Conservation (phyloP, 495 filamentous ascomycete species). For the Jackrogersella minutella region DNA sequence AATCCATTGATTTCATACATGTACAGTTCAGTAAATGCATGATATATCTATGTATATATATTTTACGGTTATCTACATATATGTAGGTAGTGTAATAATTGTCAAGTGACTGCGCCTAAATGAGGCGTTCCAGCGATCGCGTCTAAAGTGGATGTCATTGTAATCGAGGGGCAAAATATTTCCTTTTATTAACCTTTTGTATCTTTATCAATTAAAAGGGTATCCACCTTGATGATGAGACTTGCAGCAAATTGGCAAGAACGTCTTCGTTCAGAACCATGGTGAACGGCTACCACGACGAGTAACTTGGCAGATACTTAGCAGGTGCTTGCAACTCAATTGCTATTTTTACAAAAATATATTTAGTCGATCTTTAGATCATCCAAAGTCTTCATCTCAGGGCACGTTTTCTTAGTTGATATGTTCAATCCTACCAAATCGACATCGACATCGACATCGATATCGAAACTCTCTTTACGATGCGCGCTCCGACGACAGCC, state of each 20-base stretch:
- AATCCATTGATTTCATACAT: constrained; percentile 1
- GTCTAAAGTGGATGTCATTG: constrained; percentile 23
- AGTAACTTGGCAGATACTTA: background rate
- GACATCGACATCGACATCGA: background rate
- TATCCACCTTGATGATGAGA: background rate
- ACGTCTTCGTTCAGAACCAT: background rate
- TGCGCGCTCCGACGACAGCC: constrained; percentile 23
- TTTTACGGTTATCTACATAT: background rate
- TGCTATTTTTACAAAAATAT: background rate
- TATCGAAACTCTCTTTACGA: background rate
- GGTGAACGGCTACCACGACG: background rate
- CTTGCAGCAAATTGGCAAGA: constrained; percentile 1
- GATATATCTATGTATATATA: background rate
- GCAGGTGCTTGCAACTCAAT: background rate
- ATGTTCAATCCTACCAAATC: constrained; percentile 3
- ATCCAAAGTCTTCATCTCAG: background rate
- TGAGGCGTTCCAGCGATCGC: constrained; percentile 16
- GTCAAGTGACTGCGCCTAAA: constrained; percentile 40
- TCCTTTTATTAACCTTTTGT: constrained; percentile 20
- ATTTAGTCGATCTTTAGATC: background rate
- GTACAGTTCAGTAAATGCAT: constrained; percentile 1
- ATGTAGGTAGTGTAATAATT: background rate
- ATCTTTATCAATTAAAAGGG: constrained; percentile 4
- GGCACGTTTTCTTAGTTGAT: background rate
- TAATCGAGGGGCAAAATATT: constrained; percentile 35